These are phyloP conservation scores for Ceratobasidium sp. DNA, from an alignment of 1,284 basidiomycete genomes.

Conservation along the genomic window DNA sequence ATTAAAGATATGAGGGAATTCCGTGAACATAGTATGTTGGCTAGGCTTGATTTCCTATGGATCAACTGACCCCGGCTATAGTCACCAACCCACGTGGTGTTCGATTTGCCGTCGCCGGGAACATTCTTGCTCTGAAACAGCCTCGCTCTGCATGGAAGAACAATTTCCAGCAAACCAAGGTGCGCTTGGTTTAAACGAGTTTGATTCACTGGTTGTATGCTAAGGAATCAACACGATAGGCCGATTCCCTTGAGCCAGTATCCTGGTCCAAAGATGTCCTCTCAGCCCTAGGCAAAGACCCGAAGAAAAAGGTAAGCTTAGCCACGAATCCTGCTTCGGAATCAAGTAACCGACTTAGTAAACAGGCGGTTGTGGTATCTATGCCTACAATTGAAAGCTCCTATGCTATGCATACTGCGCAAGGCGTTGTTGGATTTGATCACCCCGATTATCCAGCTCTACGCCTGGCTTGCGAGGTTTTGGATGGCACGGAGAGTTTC, in stretches of 20 bases:
- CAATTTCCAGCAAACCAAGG: slow-evolving; percentile 69
- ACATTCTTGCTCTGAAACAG: slow-evolving; percentile 72
- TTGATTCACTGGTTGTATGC: background rate
- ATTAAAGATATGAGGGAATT: slow-evolving; percentile 77
- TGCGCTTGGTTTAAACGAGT: slow-evolving; percentile 52
- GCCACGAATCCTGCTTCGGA: background rate
- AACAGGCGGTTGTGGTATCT: slow-evolving; percentile 80
- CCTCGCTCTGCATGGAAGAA: slow-evolving; percentile 76
- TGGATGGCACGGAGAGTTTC: slow-evolving; percentile 94
- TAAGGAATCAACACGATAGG: slow-evolving; percentile 53
- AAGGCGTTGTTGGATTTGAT: slow-evolving; percentile 76
- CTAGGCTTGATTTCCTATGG: background rate
- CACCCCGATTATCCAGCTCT: slow-evolving; percentile 87
- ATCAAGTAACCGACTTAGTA: background rate
- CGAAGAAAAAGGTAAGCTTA: slow-evolving; percentile 59
- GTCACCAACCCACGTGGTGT: slow-evolving; percentile 81
- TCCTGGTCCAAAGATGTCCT: slow-evolving; percentile 73
- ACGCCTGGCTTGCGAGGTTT: slow-evolving; percentile 80
- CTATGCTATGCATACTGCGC: slow-evolving; percentile 80
- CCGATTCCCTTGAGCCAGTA: slow-evolving; percentile 67
- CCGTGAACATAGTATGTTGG: slow-evolving; percentile 65
- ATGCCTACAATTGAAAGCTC: slow-evolving; percentile 94
- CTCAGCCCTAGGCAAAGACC: slow-evolving; percentile 76
- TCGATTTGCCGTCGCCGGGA: slow-evolving; percentile 86
- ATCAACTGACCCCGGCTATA: slow-evolving; percentile 49